Base-by-base conservation (phyloP, 1,284 basidiomycete genomes). In the Leccinum pallidistipes region DNA sequence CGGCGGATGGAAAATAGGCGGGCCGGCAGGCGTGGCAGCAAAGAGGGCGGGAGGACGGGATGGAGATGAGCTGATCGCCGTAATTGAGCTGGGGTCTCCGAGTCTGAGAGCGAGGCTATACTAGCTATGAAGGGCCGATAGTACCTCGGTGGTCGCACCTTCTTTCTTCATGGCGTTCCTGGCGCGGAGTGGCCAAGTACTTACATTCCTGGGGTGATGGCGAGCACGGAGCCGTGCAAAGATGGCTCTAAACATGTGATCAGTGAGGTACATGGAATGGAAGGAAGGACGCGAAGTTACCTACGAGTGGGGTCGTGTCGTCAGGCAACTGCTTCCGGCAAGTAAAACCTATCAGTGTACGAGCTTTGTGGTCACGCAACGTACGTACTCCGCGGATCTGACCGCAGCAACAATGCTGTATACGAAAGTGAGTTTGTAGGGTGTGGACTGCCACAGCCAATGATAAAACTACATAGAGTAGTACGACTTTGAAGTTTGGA, bases 381-480 rank as follows among this genome's bases (percentile, higher is more conserved):
- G 27, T 56, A 52, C 58, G 27, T 56, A 52, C 58, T 71, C 69
- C 68, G 68, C 69, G 68, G 68, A 69, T 60, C 63, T 68, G 36
- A 55, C 11, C 58, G 47, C 34, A 18, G 51, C 56, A 45, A 34
- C 53, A 54, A 62, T 65, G 66, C 57, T 56, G 59, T 69, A 66
- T 36, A 36, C 36, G 51, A 51, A 12, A 34, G 40, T 38, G 43
- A 16, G 45, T 52, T 36, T 68, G 63, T 59, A 56, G 57, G 40
- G 47, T 49, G 47, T 49, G 11, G 47, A 49, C 47, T 14, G 36
- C 36, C 36, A 14, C 7, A 16, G 53, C 53, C 56, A 63, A 55
- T 69, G 55, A 62, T 67, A 60, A 50, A 27, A 18, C 31, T 4
- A 56, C 29, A 18, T n/a, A 9, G 40, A 32, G 34, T 10, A 38